Evolutionary conservation across 225 moss, liverwort and hornwort species (phyloP).

Genomic region (Sphagnum contortum): DNA sequence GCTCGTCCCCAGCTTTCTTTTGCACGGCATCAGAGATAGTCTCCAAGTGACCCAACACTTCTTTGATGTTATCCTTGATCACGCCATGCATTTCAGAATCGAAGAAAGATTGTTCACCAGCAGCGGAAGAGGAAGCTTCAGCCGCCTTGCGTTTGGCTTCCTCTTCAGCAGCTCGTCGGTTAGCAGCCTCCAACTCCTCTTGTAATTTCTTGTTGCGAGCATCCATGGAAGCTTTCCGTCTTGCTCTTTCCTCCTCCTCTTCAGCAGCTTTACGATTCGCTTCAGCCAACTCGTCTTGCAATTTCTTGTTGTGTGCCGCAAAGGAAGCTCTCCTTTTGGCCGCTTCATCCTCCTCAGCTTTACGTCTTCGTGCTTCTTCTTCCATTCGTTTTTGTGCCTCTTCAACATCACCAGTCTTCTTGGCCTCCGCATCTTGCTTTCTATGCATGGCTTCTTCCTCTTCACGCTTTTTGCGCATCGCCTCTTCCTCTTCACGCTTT

Average conservation of each 20-base stretch:
- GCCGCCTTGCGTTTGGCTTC: not conserved
- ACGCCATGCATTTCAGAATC: slow-evolving; percentile 5
- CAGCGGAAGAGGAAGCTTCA: not conserved
- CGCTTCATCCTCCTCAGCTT: not conserved
- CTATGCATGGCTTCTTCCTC: not conserved
- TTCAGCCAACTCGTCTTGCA: not conserved
- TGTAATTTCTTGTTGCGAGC: not conserved
- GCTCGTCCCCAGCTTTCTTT: slow-evolving; percentile 3
- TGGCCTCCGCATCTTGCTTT: not conserved
- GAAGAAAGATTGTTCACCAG: not conserved
- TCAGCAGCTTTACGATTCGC: not conserved
- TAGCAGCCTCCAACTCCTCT: not conserved
- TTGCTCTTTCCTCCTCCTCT: not conserved
- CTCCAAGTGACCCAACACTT: slow-evolving; percentile 17
- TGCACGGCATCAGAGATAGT: slow-evolving; percentile 3
- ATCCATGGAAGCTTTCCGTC: not conserved
- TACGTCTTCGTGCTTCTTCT: not conserved
- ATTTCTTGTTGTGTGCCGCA: slow-evolving; percentile 1
- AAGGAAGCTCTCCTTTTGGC: not conserved
- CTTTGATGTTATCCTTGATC: slow-evolving; percentile 7
- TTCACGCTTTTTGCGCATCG: not conserved
- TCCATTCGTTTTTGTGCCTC: not conserved
- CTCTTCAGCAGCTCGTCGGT: slow-evolving; percentile 2
- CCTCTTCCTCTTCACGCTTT: not conserved
- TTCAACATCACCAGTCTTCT: not conserved